Conservation (phyloP, 2,329 filamentous ascomycete genomes). For the Sporothrix sp. region DNA sequence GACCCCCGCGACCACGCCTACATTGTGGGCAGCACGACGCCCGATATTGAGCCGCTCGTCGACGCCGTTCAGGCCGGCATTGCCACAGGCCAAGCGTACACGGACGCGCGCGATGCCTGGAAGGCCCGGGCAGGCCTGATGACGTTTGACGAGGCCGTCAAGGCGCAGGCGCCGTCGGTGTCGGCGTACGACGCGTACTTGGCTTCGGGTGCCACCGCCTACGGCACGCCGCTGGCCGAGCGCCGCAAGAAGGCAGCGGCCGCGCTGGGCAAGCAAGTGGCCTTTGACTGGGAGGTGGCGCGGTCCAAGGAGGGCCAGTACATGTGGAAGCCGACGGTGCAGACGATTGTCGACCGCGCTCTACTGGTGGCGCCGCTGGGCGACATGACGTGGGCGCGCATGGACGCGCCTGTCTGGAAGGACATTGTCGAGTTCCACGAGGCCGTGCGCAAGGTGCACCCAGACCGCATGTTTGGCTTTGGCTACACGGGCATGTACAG, state of each 20-base stretch:
- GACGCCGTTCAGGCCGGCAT: constrained; percentile 20
- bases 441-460: constrained; percentile 10
- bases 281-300: constrained; percentile 16
- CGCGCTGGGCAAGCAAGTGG: constrained; percentile 8
- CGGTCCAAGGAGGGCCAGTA: constrained; percentile 15
- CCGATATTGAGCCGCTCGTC: constrained; percentile 21
- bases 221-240: constrained; percentile 2
- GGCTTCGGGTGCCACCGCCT: not conserved
- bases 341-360: constrained; percentile 16
- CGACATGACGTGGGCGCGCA: constrained; percentile 15
- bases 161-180: not conserved
- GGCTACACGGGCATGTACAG: constrained; percentile 29
- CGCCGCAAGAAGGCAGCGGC: not conserved
- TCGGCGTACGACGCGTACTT: not conserved
- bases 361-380: constrained; percentile 11
- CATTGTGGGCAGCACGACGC: constrained; percentile 29
- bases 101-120: constrained; percentile 17
- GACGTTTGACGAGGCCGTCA: constrained; percentile 19
- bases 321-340: constrained; percentile 13
- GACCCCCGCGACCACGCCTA: constrained; percentile 31
- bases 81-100: constrained; percentile 18
- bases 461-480: constrained; percentile 30
- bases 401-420: constrained; percentile 22
- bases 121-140: constrained; percentile 5
- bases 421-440: constrained; percentile 24